Evolutionary conservation across 768 basidiomycete genomes (phyloP), one percentile per base, ranked within the genome.

Genomic region (Phanerochaete sordida): DNA sequence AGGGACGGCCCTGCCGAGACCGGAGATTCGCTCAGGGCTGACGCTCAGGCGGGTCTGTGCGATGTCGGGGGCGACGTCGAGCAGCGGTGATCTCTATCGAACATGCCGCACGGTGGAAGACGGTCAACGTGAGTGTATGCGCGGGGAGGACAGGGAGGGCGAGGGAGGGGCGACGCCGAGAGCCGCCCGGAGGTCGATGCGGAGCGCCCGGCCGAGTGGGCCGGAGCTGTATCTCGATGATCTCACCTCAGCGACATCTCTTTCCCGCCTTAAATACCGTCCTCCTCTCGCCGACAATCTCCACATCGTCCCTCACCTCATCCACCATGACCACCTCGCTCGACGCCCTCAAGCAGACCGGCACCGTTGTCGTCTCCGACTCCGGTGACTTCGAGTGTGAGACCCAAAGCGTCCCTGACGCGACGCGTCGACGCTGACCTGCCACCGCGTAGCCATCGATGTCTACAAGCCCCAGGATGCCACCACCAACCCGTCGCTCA

Each of bases 381-480:
- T 95, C 94, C 60, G 96, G 95, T 57, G 95, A 97, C 77, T 96
- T 97, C 72, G 92, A 91, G 76, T 83, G 93, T 81, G 60, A 70
- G 78, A 33, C 27, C 54, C 62, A 30, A 48, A 63, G 48, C 64
- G 44, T 61, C 15, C 52, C 37, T 64, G 45, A 51, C 48, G 61
- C 47, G 33, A 27, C 48, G 44, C 21, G 30, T 61, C 52, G 39
- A 51, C n/a, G n/a, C n/a, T n/a, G 43, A 69, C 74, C 44, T 72
- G 64, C 59, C 59, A 57, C 64, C 73, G 48, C 45, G 43, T 66
- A 95, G 93, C 90, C 65, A 97, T 98, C 81, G 94, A 88, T 78
- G 87, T 82, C 63, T 98, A 96, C 87, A 95, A 97, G 79, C 96
- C 96, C 67, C 70, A 95, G 87, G 96, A 98, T 80, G 96, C 96